Evolutionary conservation across 1,284 basidiomycete species (phyloP).

Genomic region (Pterula multifida): DNA sequence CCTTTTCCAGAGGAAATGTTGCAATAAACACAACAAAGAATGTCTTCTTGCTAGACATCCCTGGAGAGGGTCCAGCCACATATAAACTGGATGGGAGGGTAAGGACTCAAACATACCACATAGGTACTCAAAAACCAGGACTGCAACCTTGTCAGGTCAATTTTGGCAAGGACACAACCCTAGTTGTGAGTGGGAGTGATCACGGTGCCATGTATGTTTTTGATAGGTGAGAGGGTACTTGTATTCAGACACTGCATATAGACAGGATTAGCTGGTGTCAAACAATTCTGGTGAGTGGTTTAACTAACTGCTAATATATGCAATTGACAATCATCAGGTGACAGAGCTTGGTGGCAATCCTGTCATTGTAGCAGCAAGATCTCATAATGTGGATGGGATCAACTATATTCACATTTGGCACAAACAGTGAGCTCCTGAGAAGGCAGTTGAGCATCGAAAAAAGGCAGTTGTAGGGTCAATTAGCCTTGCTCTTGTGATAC

Average conservation of each 20-base stretch:
- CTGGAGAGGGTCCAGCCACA: slow-evolving; percentile 9
- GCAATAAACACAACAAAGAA: slow-evolving; percentile 3
- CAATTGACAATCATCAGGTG: not conserved
- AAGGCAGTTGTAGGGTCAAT: not conserved
- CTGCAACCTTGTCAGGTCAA: slow-evolving; percentile 10
- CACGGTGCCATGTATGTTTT: slow-evolving; percentile 16
- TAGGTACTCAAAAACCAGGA: slow-evolving; percentile 8
- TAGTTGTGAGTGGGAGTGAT: slow-evolving; percentile 15
- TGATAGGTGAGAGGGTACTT: slow-evolving; percentile 12
- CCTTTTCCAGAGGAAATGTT: slow-evolving; percentile 4
- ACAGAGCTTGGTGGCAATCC: not conserved
- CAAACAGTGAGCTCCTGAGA: no score
- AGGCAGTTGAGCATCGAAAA: not conserved
- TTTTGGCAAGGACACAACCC: slow-evolving; percentile 11
- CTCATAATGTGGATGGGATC: not conserved
- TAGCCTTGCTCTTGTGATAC: not conserved
- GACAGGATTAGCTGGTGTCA: slow-evolving; percentile 12
- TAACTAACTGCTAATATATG: not conserved
- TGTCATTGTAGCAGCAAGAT: not conserved
- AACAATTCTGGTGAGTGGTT: slow-evolving; percentile 11
- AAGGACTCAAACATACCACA: slow-evolving; percentile 10
- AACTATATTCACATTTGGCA: not conserved
- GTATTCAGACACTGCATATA: slow-evolving; percentile 10
- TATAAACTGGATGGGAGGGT: slow-evolving; percentile 10
- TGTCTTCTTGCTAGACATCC: slow-evolving; percentile 12